Evolutionary conservation across 2,329 filamentous ascomycete genomes (phyloP).

Genomic region (Botrytis squamosa): DNA sequence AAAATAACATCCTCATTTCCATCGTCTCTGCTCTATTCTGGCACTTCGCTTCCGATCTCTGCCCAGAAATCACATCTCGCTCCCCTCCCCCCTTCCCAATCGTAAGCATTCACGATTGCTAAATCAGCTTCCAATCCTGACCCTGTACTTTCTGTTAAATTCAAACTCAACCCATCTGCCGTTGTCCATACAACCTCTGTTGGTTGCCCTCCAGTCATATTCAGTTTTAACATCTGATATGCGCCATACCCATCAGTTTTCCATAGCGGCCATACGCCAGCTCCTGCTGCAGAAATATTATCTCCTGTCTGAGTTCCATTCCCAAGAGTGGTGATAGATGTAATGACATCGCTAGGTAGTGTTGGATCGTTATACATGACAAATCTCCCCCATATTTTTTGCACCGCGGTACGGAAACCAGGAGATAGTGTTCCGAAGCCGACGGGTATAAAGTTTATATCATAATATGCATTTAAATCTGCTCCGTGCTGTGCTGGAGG

Average conservation of each 20-base stretch:
- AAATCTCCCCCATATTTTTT: constrained; percentile 28
- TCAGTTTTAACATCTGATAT: constrained; percentile 15
- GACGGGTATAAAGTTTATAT: constrained; percentile 19
- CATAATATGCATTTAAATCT: constrained; percentile 41
- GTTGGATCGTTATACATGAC: constrained; percentile 17
- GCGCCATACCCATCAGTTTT: not conserved
- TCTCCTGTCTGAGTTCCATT: constrained; percentile 1
- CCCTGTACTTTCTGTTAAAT: not conserved
- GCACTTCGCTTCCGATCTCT: constrained; percentile 21
- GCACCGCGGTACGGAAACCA: constrained; percentile 20
- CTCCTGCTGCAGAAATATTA: not conserved
- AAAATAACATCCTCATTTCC: rapidly evolving
- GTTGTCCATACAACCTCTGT: not conserved
- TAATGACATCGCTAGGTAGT: not conserved
- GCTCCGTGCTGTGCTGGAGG: constrained; percentile 40
- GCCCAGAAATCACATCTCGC: constrained; percentile 27
- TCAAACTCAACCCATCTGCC: constrained; percentile 5
- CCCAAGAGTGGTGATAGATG: not conserved
- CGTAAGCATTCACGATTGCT: constrained; percentile 27
- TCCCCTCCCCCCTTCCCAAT: constrained; percentile 27
- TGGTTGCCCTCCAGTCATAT: constrained; percentile 14
- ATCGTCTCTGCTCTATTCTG: constrained; percentile 13
- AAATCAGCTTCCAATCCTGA: constrained; percentile 19
- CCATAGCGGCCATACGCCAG: constrained; percentile 6
- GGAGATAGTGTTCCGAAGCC: constrained; percentile 21